Base-by-base conservation (phyloP, 2,329 filamentous ascomycete genomes). In the Triangularia verruculosa region DNA sequence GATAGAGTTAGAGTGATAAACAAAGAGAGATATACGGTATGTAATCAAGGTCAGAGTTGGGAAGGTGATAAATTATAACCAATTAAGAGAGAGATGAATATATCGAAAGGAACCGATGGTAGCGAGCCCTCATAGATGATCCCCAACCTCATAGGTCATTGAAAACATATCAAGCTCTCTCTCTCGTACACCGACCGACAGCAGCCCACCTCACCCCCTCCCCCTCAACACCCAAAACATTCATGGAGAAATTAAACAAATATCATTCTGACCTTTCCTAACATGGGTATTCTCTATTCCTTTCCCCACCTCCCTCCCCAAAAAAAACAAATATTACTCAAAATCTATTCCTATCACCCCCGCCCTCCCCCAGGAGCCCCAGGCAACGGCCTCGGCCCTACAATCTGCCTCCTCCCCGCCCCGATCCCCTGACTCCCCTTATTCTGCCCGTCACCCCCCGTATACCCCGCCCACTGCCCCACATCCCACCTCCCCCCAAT, bases 361-460 rank as follows among this genome's bases (percentile, higher is more conserved):
- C 7, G 30, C 39, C 39, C n/a, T 17, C 39, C n/a, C 39, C 39
- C n/a, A 8, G 53, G 53, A 30, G 54, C 24, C 17, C 78, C 78
- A 34, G 86, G 86, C 70, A 89, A 79, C 56, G 90, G 89, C 72
- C 90, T 80, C 0, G 90, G 90, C 11, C 91, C 91, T n/a, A 91
- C 87, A 75, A 94, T 93, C 78, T 91, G 90, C 73, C 91, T 83
- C 73, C 89, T 81, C 0, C 88, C 88, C 0, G 88, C 86, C 47
- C 91, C 89, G 64, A 89, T 89, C 1, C 88, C 88, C 66, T 86
- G 80, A 2, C 73, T 74, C 1, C 88, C 89, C 66, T 82, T 83
- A 72, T 92, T 93, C 80, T 92, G 87, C 66, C 82, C 84, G 74
- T 93, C 90, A 1, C 91, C 90, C 3, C 90, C 89, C 17, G 89